Evolutionary conservation across 208 protist species (phyloP), one percentile per base, ranked within the genome.

Genomic region (Acanthamoeba healyi): DNA sequence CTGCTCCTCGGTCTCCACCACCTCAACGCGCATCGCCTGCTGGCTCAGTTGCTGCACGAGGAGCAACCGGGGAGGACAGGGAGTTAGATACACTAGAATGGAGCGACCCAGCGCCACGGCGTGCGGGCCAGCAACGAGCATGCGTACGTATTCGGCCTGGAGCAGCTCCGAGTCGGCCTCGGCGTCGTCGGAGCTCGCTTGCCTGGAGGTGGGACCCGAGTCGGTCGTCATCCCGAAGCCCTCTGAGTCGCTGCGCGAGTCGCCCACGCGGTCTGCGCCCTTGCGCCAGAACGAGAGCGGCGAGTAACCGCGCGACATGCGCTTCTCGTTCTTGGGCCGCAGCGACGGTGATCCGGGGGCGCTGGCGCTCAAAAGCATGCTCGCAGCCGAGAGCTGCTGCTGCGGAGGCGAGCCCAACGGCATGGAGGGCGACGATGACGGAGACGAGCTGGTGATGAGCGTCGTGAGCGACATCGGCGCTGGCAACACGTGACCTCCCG

Each of bases 241-340:
- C 10, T 24, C 70, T 26, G 32, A 29, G 65, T 7, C 17, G 40
- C 40, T 17, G 22, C 15, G 70, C 40, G 40, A 12, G 70, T 81
- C 70, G 17, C 22, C 24, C 15, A 54, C 22, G 49, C 36, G 65
- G 65, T 74, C 36, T 1, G 29, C 40, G 32, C n/a, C 49, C 79
- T 87, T 87, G 29, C 79, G 79, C 79, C 77, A 87, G 29, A 34
- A 38, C 12, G 77, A n/a, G 5, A 87, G n/a, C 22, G 77, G 49
- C 26, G 77, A 87, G 34, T 87, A 87, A 40, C 40, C 29, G 40
- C 49, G 40, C 22, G 77, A 46, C 34, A 87, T 34, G 10, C 40
- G 77, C 77, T 87, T 87, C 10, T 87, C 77, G 26, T 54, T 46
- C 44, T 87, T 87, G 9, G 34, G 0, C 2, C 65, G 12, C 65